A percentile compares a stretch with the other conserved stretches of the same genome.
Evolutionary conservation across 306 rosid species (phyloP).

Genomic region (Dalbergia oliveri): DNA sequence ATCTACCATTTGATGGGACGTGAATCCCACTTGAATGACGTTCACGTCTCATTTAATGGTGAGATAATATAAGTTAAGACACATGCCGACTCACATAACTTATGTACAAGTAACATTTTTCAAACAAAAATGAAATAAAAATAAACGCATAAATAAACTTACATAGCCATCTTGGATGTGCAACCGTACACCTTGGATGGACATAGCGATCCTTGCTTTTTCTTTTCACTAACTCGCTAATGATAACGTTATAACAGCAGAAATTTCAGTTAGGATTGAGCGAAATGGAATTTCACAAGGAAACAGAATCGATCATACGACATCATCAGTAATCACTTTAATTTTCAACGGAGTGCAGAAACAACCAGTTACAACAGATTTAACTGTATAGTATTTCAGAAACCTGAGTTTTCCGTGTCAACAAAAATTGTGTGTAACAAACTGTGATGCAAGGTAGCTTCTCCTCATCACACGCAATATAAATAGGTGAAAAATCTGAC

Average conservation of each 20-base stretch:
- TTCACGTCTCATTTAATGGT: background rate
- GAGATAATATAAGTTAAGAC: no score
- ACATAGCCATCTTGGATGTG: constrained; percentile 68
- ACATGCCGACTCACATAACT: no score
- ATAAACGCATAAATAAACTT: constrained; percentile 43
- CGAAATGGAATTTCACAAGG: constrained; percentile 22
- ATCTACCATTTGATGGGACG: no score
- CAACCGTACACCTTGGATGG: constrained; percentile 65
- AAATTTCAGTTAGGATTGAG: constrained; percentile 27
- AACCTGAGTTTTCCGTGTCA: constrained; percentile 36
- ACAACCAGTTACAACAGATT: background rate
- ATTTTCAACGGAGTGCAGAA: constrained; percentile 10
- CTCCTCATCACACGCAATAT: background rate
- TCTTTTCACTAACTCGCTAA: constrained; percentile 30
- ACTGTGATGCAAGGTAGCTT: background rate
- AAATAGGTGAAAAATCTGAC: background rate
- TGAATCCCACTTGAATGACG: no score
- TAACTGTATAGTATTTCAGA: background rate
- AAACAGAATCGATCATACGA: constrained; percentile 13
- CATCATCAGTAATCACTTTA: constrained; percentile 6
- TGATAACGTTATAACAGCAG: background rate
- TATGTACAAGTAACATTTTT: no score
- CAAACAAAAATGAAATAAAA: no score
- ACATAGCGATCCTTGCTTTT: constrained; percentile 57
- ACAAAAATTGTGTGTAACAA: constrained; percentile 28